Conservation (phyloP, 2,329 filamentous ascomycete genomes). For the Talaromyces verruculosus region DNA sequence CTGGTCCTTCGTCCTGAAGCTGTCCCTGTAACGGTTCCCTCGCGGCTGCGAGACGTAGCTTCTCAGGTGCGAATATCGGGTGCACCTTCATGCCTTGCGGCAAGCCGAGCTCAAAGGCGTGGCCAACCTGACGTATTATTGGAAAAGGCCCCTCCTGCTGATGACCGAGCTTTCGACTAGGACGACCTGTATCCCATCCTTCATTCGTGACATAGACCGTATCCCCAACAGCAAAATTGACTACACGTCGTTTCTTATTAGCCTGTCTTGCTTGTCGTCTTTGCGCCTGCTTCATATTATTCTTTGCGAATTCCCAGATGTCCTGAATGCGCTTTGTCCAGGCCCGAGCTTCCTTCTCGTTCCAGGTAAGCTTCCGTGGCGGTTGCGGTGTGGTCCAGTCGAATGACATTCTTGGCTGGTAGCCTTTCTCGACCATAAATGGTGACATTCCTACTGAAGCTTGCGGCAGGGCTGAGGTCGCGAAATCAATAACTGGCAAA, state of each 20-base stretch:
- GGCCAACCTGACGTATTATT: no score
- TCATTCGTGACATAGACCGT: no score
- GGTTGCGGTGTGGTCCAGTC: conserved; percentile 7
- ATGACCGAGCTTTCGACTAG: no score
- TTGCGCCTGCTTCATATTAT: not conserved
- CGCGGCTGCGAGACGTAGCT: no score
- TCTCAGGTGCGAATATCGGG: no score
- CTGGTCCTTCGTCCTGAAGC: no score
- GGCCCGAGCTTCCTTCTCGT: not conserved
- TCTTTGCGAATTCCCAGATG: conserved; percentile 9
- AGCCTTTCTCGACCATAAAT: conserved; percentile 7
- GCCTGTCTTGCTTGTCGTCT: not conserved
- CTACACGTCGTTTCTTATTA: not conserved
- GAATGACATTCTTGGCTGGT: conserved; percentile 17
- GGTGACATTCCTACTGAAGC: conserved; percentile 10
- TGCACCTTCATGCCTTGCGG: no score
- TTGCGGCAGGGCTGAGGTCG: not conserved
- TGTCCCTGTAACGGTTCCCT: no score
- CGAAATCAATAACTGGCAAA: conserved; percentile 13
- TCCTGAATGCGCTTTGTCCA: not conserved
- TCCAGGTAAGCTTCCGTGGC: not conserved
- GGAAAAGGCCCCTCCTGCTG: no score
- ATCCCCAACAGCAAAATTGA: no score
- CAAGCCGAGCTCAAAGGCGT: no score
- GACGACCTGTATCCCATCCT: no score